Evolutionary conservation across 306 rosid species (phyloP).

Genomic region (Mimosa bimucronata): DNA sequence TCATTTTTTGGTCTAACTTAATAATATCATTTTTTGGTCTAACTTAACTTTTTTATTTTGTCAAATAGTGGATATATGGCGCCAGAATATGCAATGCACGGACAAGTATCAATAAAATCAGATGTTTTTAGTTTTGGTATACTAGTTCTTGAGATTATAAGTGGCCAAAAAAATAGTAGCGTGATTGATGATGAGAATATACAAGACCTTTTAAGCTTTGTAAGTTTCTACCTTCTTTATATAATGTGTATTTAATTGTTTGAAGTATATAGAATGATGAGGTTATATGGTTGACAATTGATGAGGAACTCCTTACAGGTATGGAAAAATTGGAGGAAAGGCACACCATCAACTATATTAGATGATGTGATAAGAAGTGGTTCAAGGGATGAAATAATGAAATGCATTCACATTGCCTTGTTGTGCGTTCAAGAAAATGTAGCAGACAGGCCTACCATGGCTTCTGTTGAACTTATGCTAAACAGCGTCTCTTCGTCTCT

Average conservation of each 20-base stretch:
- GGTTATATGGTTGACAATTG: not conserved
- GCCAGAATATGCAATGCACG: constrained; percentile 56
- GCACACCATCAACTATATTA: not conserved
- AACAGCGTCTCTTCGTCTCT: not conserved
- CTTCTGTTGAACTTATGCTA: not conserved
- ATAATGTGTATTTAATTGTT: not conserved
- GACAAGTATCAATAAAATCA: constrained; percentile 51
- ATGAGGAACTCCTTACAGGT: not conserved
- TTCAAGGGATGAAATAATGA: constrained; percentile 2
- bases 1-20: not conserved
- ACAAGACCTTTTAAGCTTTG: constrained; percentile 41
- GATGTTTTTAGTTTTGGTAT: constrained; percentile 65
- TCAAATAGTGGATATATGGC: constrained; percentile 63
- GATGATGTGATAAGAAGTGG: not conserved
- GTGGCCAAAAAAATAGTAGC: constrained; percentile 38
- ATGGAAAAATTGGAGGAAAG: constrained; percentile 8
- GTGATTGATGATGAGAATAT: constrained; percentile 1
- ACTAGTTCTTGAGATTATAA: constrained; percentile 49
- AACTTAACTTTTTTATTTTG: not conserved
- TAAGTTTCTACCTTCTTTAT: constrained; percentile 34
- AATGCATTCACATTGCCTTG: not conserved
- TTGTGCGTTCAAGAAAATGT: not conserved
- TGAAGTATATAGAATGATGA: not conserved
- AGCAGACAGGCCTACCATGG: not conserved
- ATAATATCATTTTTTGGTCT: not conserved